Evolutionary conservation across 2,329 filamentous ascomycete species (phyloP), one percentile per base, ranked within the genome.

Genomic region (Pezicula rhizophila): DNA sequence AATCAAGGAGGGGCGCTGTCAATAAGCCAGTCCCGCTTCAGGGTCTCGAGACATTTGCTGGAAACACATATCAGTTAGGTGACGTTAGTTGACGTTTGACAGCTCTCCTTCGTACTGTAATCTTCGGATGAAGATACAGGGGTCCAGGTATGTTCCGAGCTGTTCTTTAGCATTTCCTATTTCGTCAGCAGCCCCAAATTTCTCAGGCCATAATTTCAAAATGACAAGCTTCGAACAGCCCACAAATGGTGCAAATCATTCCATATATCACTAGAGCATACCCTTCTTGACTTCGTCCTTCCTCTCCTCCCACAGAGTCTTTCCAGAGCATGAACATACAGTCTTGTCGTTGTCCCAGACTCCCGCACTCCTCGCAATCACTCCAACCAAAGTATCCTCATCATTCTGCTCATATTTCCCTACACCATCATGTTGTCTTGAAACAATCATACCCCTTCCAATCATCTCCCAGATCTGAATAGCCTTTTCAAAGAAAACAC

Each of bases 311-410:
- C 93, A 99, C 10, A 99, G 80, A 49, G 91, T 97, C 80, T 97
- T 97, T 4, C 93, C 93, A 34, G 90, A 95, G 69, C 93, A 99
- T 42, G 90, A 96, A 68, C 93, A 99, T 5, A 99, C 92, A 41
- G 88, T 96, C 78, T 97, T 99, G 66, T 96, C 89, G 61, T 99
- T 96, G 67, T 96, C 92, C 93, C 93, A 99, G 53, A 96, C 86
- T n/a, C 93, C 93, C 14, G 93, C 92, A 68, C 91, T 96, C 64
- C 93, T 78, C 43, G 93, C 93, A 70, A 99, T 89, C 45, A 99
- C 91, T 8, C 93, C 93, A 2, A 96, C 88, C 45, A 96, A 74
- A 17, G 90, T 96, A 66, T 95, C 82, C 48, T 83, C 77, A 64
- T 96, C 88, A 58, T 96, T 91, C 60, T 76, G 75, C 58, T 84